Base-by-base conservation (phyloP, 352 stramenopile genomes). In the Halophytophthora polymorphica region DNA sequence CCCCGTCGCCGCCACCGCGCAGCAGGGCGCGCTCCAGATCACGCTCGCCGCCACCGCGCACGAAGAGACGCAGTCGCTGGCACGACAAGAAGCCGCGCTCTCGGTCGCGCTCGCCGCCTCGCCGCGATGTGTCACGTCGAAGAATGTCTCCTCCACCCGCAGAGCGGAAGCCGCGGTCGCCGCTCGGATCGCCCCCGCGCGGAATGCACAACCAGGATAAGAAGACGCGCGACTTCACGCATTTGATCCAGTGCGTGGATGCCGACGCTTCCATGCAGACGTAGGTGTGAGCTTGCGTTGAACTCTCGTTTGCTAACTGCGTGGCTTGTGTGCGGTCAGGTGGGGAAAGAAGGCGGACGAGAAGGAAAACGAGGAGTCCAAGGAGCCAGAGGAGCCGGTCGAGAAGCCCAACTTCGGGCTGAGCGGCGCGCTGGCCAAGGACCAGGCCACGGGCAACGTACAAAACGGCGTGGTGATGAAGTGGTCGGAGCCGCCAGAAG, bases 391-490 rank as follows among this genome's bases (percentile, higher is more conserved):
- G 13, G 60, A 73, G 59, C 76, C 73, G 2, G 71, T 90, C 39
- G 71, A 97, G 56, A 98, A 98, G 61, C 86, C 97, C 13, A 97
- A 99, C 67, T 99, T 99, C 69, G 96, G 92, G 0, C 74, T 99
- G 10, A 98, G 92, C 43, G 97, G 97, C 21, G 96, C 96, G 6
- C 78, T 99, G 17, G 91, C 93, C 17, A 97, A 97, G 61, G 97
- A 99, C 70, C 77, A 80, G n/a, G 46, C 72, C 33, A 98, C 90
- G 22, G 96, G 96, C 8, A 98, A 99, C 66, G 70, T 95, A 41
- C 92, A 96, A 74, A 98, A 98, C 47, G 97, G 97, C 25, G 83
- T 99, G 1, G 76, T 98, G 23, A 81, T 99, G 28, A 99, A 99
- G 73, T 99, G 94, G 77, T 95, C 87, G 14, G 96, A 99, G 85